Base-by-base conservation (phyloP, 176 grass and related monocot genomes). In the Musa troglodytarum region DNA sequence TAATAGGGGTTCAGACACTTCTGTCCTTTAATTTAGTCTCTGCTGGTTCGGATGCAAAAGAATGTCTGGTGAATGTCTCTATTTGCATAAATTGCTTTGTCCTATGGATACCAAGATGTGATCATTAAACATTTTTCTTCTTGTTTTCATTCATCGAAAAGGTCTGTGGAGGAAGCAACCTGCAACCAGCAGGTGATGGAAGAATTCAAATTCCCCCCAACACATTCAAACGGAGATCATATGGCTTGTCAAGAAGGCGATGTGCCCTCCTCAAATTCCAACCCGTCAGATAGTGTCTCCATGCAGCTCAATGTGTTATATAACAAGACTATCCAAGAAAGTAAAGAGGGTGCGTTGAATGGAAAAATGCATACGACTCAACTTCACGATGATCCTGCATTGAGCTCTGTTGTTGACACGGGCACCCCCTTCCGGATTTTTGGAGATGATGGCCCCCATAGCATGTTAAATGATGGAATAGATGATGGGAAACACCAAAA, bases 241-340 rank as follows among this genome's bases (percentile, higher is more conserved):
- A 72, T 85, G 23, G 76, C 80, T 76, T 78, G 80, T 52, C 79
- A 78, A 79, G 84, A 89, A 50, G 83, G 79, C 7, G 88, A 88
- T 63, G 53, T 82, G 52, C 75, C 80, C 34, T 87, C 81, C 79
- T 81, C 82, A 58, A 76, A 83, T n/a, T 87, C 86, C 76, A 83
- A 83, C 59, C 64, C 57, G 79, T 86, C 81, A 68, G 74, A 85
- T 72, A 82, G 68, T 73, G 80, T 57, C 11, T 23, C 73, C 50
- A 82, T 82, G 19, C 81, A 78, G 28, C 87, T 91, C 76, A 94
- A 81, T 67, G 81, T 87, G 83, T 89, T 82, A 59, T 90, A 91
- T 85, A 94, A 84, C 81, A 94, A 87, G 78, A 43, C 16, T 21
- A 79, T 54, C 50, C 59, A 72, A 71, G 79, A 65, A 78, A 81